These are phyloP conservation scores for Podospora pseudocomata DNA, from an alignment of 495 filamentous ascomycete species.

Conservation along the genomic window DNA sequence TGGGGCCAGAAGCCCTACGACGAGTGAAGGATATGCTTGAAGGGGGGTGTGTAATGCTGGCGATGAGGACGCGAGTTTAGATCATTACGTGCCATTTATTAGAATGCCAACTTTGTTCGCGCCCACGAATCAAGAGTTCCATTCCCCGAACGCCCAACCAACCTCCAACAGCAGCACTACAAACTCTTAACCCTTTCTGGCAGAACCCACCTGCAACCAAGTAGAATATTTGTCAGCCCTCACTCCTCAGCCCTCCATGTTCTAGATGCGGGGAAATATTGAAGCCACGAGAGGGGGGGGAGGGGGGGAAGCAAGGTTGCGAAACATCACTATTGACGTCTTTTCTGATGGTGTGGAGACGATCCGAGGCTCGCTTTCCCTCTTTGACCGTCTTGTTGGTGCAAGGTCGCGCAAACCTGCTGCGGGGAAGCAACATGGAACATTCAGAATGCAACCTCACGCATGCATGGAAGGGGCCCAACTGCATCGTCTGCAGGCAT, in stretches of 20 bases:
- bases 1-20: conserved; percentile 35
- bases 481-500: background rate
- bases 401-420: background rate
- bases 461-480: background rate
- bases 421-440: background rate
- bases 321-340: no score
- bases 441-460: background rate
- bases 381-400: background rate
- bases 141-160: no score
- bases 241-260: background rate
- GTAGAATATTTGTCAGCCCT: background rate
- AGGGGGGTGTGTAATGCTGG: background rate
- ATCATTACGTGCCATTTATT: background rate
- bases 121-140: no score
- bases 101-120: no score
- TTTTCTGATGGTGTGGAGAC: background rate
- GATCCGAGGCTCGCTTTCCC: background rate
- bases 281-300: background rate
- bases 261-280: background rate
- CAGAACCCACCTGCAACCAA: background rate
- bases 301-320: background rate
- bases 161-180: no score
- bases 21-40: background rate
- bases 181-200: no score
- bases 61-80: background rate